Evolutionary conservation across 495 filamentous ascomycete genomes (phyloP).

Genomic region (Talaromyces thailandensis): DNA sequence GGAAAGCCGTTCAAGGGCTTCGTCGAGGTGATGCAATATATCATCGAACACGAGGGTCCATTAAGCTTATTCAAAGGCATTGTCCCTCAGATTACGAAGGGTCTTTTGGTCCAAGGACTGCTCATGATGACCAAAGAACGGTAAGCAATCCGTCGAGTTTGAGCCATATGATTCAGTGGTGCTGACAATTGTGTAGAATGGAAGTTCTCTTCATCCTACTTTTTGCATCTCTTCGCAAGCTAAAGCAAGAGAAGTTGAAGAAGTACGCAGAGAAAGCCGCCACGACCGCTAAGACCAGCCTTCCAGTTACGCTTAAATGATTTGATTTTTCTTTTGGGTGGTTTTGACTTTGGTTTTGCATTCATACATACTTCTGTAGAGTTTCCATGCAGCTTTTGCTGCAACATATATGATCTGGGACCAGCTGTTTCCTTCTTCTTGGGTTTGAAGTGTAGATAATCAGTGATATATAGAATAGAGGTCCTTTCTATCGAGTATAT

Average conservation of each 20-base stretch:
- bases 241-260: conserved; percentile 62
- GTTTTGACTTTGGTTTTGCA: conserved; percentile 2
- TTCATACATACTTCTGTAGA: conserved; percentile 7
- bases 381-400: conserved; percentile 1
- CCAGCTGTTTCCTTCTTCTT: neutral
- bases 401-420: neutral
- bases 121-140: conserved; percentile 99
- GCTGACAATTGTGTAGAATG: conserved; percentile 50
- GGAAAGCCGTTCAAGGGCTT: conserved; percentile 96
- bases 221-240: conserved; percentile 65
- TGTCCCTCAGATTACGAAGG: conserved; percentile 87
- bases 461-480: neutral
- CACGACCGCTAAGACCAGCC: conserved; percentile 29
- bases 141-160: conserved; percentile 38
- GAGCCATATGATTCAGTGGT: neutral
- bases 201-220: conserved; percentile 84
- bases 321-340: conserved; percentile 2
- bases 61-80: conserved; percentile 92
- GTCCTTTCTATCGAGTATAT: neutral
- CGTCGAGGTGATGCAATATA: conserved; percentile 88
- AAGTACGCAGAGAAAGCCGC: conserved; percentile 48
- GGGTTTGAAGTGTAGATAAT: neutral
- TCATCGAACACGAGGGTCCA: conserved; percentile 77
- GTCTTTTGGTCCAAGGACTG: conserved; percentile 85
- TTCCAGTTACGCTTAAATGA: conserved; percentile 39